Evolutionary conservation across 306 rosid species (phyloP).

Genomic region (Trifolium repens): DNA sequence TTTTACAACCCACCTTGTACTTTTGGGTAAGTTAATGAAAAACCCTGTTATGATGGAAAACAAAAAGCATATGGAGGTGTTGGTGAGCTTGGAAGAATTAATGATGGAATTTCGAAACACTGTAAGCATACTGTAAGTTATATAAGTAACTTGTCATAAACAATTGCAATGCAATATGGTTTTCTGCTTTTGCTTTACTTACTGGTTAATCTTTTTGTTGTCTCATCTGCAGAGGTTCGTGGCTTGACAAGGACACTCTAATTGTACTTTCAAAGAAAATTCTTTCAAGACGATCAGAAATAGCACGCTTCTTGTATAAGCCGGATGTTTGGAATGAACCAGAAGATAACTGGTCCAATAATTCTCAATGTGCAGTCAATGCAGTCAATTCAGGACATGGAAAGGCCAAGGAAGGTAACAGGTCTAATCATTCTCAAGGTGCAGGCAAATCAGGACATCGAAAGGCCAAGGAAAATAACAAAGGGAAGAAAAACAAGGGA

Average conservation of each 20-base stretch:
- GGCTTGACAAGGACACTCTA: background rate
- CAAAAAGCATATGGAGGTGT: conserved; percentile 12
- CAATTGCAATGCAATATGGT: background rate
- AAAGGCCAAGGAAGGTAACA: too few relatives aligned
- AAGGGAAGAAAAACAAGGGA: conserved; percentile 31
- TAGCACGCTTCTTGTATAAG: background rate
- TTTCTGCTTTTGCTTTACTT: background rate
- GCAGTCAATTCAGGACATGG: too few relatives aligned
- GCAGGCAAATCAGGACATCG: conserved; percentile 24
- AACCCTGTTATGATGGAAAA: conserved; percentile 1
- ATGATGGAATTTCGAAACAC: conserved; percentile 37
- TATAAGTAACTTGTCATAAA: background rate
- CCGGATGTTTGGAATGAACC: conserved; percentile 34
- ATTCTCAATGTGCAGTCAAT: background rate
- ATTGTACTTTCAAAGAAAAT: conserved; percentile 17
- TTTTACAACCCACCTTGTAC: conserved; percentile 2
- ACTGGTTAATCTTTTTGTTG: background rate
- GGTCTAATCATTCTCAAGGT: background rate
- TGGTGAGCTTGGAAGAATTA: conserved; percentile 40
- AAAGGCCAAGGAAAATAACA: conserved; percentile 7
- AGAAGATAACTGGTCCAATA: conserved; percentile 9
- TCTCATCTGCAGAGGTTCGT: conserved; percentile 5
- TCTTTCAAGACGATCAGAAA: conserved; percentile 16
- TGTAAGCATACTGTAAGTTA: conserved; percentile 45
- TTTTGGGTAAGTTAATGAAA: background rate